These are phyloP conservation scores for Pyrenophora tritici-repentis DNA, from an alignment of 2,329 filamentous ascomycete genomes.

Conservation along the genomic window DNA sequence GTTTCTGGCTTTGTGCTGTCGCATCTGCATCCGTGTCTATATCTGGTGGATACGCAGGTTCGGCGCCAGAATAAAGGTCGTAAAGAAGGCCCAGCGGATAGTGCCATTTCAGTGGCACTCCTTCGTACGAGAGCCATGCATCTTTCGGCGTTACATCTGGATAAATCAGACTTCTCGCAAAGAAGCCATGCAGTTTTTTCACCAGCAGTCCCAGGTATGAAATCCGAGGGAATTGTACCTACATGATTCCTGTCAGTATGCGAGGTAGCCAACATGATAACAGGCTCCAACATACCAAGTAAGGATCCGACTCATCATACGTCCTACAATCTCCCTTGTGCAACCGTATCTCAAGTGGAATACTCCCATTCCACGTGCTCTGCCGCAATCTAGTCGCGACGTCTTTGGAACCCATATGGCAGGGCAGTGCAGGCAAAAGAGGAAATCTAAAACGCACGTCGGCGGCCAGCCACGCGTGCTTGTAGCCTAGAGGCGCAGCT, in stretches of 20 bases:
- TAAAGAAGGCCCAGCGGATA: conserved; percentile 71
- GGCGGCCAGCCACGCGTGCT: conserved; percentile 7
- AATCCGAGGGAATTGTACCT: conserved; percentile 67
- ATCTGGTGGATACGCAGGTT: conserved; percentile 47
- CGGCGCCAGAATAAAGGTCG: conserved; percentile 68
- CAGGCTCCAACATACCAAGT: conserved; percentile 55
- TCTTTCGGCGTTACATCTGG: conserved; percentile 57
- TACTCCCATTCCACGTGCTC: conserved; percentile 62
- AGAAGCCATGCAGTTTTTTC: conserved; percentile 67
- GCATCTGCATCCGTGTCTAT: conserved; percentile 6
- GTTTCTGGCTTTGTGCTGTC: conserved; percentile 9
- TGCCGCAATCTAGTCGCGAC: conserved; percentile 51
- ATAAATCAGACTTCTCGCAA: conserved; percentile 62
- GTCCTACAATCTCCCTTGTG: conserved; percentile 64
- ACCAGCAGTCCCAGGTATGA: conserved; percentile 72
- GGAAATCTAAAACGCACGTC: conserved; percentile 11
- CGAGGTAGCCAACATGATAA: no score
- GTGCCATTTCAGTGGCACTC: conserved; percentile 73
- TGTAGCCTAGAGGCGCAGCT: conserved; percentile 17
- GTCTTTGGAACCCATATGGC: conserved; percentile 33
- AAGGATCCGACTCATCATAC: conserved; percentile 64
- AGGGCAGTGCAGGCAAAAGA: not conserved
- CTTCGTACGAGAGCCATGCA: conserved; percentile 70
- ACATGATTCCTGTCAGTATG: not conserved
- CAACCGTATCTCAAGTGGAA: conserved; percentile 65